Evolutionary conservation across 2,329 filamentous ascomycete genomes (phyloP), one percentile per base, ranked within the genome.

Genomic region (Aschersonia sp.): DNA sequence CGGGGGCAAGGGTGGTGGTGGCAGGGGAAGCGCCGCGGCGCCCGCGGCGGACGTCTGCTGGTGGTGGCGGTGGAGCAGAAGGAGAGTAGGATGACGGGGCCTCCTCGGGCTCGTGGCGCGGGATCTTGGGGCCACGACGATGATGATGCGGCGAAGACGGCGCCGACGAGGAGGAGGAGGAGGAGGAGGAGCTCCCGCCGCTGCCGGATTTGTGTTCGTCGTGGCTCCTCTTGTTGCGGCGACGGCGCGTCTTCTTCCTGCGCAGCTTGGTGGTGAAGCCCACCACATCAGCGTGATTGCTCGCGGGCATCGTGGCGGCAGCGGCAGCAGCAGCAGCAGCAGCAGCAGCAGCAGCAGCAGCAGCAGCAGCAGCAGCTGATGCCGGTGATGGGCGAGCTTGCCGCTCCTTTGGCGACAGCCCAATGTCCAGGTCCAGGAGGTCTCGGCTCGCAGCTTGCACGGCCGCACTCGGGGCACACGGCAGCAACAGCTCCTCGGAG

Each of bases 401-500:
- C 22, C 22, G 22, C 22, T 22, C 22, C 2, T 22, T 22, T 22
- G 22, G 22, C 22, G 22, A 22, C 22, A 61, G 64, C 12, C 66
- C 68, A 0, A 69, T 51, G 31, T 67, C 65, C 30, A 63, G 47
- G 30, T 63, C 64, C 45, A 63, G 54, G 45, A 79, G 63, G 55
- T 76, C 71, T 35, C 66, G 63, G 46, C 72, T 70, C 2, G 70
- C 73, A n/a, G 74, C 75, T 2, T 65, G 67, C 1, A 75, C 75
- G 0, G 76, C 76, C 1, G 75, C 71, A 33, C 75, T 78, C 5
- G 71, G 69, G 43, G 22, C 22, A 22, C 22, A 22, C 22, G 22
- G 22, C 22, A 63, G 65, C 0, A 69, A 63, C 44, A 75, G 56
- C 45, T 69, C 60, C 43, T 70, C 63, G 22, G 22, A 22, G 52